Evolutionary conservation across 805 yeast species (phyloP), one percentile per base, ranked within the genome.

Genomic region (Saccharomycopsis sp.): DNA sequence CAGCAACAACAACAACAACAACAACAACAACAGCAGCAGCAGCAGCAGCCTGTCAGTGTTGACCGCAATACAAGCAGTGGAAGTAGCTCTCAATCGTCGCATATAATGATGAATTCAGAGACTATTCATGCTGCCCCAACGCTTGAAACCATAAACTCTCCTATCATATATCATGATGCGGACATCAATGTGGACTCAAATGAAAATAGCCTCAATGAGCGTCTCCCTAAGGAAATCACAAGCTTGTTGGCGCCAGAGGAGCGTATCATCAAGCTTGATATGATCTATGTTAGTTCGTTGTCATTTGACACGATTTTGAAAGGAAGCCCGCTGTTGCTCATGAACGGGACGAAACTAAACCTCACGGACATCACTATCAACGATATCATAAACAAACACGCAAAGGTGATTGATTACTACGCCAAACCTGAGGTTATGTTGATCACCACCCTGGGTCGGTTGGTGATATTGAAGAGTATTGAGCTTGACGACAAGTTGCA

Each of bases 391-490:
- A 64, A 61, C 2, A 61, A 58, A 7, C 63, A 71, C 57, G 59
- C 63, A 15, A 12, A 51, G 2, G 48, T 50, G 0, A 60, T 73
- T 41, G 64, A 63, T 5, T 52, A 59, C 15, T 60, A 58, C 15
- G 64, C 65, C 52, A 63, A 54, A 12, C 67, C 68, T 3, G 66
- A 70, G 24, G 66, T 71, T 1, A 63, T 73, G 47, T 64, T 64
- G 7, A 65, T 73, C 15, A 70, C 75, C 3, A 70, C 71, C 55
- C 55, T 53, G 24, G 76, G 75, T 1, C 66, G 69, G 50, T 63
- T 73, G 24, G 65, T 69, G 44, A 57, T 73, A 15, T 64, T 71
- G 53, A 67, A 58, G 54, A 61, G 44, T 21, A 64, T 64, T 21
- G 60, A 70, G 53, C 62, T 69, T n/a, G 70, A 68, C 56, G 69